These are phyloP conservation scores for Mortierella sp. DNA, from an alignment of 371 early-diverging fungal genomes.

Conservation along the genomic window DNA sequence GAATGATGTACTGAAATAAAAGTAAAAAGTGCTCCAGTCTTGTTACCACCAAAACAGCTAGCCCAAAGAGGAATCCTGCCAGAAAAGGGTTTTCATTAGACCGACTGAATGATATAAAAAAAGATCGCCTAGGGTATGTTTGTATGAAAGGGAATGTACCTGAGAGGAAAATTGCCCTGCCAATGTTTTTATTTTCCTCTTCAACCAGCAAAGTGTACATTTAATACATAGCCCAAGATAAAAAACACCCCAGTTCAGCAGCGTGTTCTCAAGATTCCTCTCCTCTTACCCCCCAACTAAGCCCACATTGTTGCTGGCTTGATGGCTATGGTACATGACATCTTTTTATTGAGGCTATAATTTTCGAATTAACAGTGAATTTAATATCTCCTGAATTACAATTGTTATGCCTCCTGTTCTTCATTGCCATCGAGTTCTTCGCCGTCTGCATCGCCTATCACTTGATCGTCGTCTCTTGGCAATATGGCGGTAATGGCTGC, in stretches of 20 bases:
- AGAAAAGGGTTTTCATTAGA: too few species aligned
- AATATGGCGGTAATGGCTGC: constrained; percentile 18
- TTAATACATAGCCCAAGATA: too few species aligned
- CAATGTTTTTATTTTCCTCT: too few species aligned
- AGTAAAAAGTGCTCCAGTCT: not conserved
- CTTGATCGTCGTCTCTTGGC: constrained; percentile 27
- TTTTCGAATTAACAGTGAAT: not conserved
- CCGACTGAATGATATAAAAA: not conserved
- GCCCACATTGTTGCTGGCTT: too few species aligned
- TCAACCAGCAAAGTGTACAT: too few species aligned
- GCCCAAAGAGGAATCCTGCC: constrained; percentile 1
- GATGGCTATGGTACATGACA: not conserved
- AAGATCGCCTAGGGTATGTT: not conserved
- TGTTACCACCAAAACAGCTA: not conserved
- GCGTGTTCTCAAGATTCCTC: too few species aligned
- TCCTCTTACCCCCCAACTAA: too few species aligned
- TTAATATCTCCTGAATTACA: not conserved
- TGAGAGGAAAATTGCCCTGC: not conserved
- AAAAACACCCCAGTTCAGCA: too few species aligned
- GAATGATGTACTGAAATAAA: not conserved
- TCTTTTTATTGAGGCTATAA: constrained; percentile 1
- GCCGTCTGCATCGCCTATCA: constrained; percentile 15
- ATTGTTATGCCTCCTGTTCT: constrained; percentile 13
- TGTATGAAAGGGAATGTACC: not conserved
- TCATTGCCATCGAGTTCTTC: constrained; percentile 14